Conservation (phyloP, 2,329 filamentous ascomycete genomes). For the Fusarium sp. region DNA sequence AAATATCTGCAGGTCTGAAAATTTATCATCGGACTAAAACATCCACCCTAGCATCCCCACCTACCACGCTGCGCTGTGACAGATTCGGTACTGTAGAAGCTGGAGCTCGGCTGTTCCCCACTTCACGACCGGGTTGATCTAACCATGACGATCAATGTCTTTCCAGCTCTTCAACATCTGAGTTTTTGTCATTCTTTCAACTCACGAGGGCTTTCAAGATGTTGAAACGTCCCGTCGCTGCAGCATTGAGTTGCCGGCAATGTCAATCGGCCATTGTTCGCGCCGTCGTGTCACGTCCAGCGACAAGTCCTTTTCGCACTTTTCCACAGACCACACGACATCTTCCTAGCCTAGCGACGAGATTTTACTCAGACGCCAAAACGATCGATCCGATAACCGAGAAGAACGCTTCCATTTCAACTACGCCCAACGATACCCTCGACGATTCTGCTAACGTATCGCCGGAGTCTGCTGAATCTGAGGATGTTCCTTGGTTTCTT, state of each 20-base stretch:
- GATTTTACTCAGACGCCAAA: conserved; percentile 41
- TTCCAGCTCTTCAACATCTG: conserved; percentile 1
- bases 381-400: conserved; percentile 16
- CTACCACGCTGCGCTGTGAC: not conserved
- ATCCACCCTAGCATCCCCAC: not conserved
- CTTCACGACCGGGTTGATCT: conserved; percentile 8
- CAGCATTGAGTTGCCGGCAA: conserved; percentile 47
- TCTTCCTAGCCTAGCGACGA: conserved; percentile 35
- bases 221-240: conserved; percentile 47
- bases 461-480: conserved; percentile 46
- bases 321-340: conserved; percentile 38
- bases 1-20: not conserved
- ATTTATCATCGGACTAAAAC: not conserved
- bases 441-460: conserved; percentile 39
- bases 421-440: conserved; percentile 29
- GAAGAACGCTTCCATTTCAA: conserved; percentile 18
- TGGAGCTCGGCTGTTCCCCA: conserved; percentile 30
- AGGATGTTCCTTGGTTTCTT: conserved; percentile 82
- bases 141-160: conserved; percentile 17
- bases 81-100: conserved; percentile 4
- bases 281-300: conserved; percentile 43
- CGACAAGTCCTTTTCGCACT: conserved; percentile 37
- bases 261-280: conserved; percentile 48
- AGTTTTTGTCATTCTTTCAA: conserved; percentile 1
- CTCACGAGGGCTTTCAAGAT: conserved; percentile 33